Conservation (phyloP, 305 asterid genomes). For the Solanum hybrid region DNA sequence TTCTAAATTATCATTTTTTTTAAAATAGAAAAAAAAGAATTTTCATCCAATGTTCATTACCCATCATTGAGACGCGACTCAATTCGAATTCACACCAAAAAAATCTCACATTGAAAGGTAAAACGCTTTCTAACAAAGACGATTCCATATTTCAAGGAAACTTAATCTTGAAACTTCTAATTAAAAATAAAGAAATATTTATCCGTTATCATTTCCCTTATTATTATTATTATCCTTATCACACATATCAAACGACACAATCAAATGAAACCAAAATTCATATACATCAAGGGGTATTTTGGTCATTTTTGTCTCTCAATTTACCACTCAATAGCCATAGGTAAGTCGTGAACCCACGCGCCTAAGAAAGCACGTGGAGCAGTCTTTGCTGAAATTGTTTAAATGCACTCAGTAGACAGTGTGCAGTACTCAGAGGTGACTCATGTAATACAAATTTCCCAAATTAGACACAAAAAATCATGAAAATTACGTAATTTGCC, state of each 20-base stretch:
- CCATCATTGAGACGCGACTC: too few relatives aligned
- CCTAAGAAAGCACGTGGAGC: background rate
- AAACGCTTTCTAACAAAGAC: too few relatives aligned
- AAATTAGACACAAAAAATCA: background rate
- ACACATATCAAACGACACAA: rapidly evolving
- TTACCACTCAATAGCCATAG: background rate
- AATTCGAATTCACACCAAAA: background rate
- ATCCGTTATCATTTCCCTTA: too few relatives aligned
- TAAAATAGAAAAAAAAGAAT: too few relatives aligned
- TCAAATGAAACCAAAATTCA: background rate
- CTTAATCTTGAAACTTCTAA: too few relatives aligned
- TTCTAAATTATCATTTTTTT: too few relatives aligned
- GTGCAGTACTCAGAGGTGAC: background rate
- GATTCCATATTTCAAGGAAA: too few relatives aligned
- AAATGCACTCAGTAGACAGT: background rate
- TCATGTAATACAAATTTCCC: background rate
- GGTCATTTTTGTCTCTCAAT: background rate
- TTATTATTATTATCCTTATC: background rate
- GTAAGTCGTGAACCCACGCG: background rate
- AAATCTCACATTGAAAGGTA: too few relatives aligned
- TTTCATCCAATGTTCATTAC: background rate
- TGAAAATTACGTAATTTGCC: background rate
- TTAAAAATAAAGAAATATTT: too few relatives aligned
- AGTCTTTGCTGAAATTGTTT: background rate
- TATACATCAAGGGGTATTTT: background rate